A percentile compares a stretch with the other conserved stretches of the same genome.
These are phyloP conservation scores for Camellia oleifera DNA, from an alignment of 179 eudicot genomes.

Conservation along the genomic window DNA sequence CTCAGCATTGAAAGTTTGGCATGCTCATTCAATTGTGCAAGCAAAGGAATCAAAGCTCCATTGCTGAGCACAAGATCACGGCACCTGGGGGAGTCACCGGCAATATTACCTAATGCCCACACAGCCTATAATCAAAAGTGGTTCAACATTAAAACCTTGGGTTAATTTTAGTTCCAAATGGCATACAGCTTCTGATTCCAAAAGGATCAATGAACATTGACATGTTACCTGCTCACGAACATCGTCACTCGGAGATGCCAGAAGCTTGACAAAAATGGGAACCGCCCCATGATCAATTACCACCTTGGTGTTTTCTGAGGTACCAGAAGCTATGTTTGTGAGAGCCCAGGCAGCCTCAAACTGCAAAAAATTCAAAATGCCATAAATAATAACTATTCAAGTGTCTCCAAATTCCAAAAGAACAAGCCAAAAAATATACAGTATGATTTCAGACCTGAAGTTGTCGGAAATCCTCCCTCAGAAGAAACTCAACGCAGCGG, in stretches of 20 bases:
- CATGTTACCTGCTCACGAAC: slow-evolving; percentile 71
- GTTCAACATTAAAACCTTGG: not conserved
- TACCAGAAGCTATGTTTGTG: slow-evolving; percentile 79
- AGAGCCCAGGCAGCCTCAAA: slow-evolving; percentile 81
- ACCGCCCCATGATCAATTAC: slow-evolving; percentile 78
- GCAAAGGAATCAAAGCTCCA: slow-evolving; percentile 39
- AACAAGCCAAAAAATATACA: not conserved
- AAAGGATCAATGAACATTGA: not conserved
- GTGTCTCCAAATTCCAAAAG: not conserved
- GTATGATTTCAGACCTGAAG: slow-evolving; percentile 43
- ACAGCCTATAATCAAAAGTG: slow-evolving; percentile 32
- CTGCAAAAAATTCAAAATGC: slow-evolving; percentile 20
- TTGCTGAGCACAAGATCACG: slow-evolving; percentile 47
- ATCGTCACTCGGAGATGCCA: slow-evolving; percentile 70
- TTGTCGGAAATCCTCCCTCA: slow-evolving; percentile 61
- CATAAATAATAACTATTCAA: not conserved
- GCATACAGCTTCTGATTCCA: not conserved
- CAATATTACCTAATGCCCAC: slow-evolving; percentile 56
- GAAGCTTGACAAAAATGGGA: slow-evolving; percentile 68
- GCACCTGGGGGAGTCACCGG: slow-evolving; percentile 53
- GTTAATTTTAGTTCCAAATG: not conserved
- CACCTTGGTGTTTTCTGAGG: slow-evolving; percentile 74
- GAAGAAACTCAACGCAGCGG: slow-evolving; percentile 57
- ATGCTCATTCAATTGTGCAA: slow-evolving; percentile 43
- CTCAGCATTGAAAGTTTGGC: slow-evolving; percentile 51